Base-by-base conservation (phyloP, 208 protist genomes). In the Crithidia thermophila region DNA sequence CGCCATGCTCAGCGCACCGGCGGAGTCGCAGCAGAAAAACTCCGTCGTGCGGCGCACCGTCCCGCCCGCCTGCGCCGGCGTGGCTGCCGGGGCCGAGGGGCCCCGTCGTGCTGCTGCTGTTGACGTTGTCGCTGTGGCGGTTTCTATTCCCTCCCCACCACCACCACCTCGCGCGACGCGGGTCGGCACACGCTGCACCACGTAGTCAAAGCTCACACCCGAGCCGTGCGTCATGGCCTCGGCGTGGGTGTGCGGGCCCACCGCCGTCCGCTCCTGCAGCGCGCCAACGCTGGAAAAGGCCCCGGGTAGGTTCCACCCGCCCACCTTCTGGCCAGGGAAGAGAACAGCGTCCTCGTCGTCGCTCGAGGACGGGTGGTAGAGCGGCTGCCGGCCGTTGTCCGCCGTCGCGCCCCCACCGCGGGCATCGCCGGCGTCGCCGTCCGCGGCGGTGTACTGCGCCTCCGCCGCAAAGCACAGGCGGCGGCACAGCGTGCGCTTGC, bases 11-110 rank as follows among this genome's bases (percentile, higher is more conserved):
- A 96, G 73, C 25, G 84, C 87, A 45, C 87, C 87, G 4, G 81
- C 77, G 21, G 71, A 78, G 74, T 96, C 91, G 62, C 91, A 96
- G 72, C 88, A 93, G 60, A 90, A 96, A 46, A 93, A 93, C 66
- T 94, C 91, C 10, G 80, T 81, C 4, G 77, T 75, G 28, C 75
- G 72, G 21, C 74, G 51, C 33, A 68, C 46, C 34, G 69, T 51
- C n/a, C 66, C 66, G 30, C 57, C 43, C 25, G 55, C 25, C 1
- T n/a, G 34, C 25, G 64, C 37, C 28, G 21, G 20, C 53, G 33
- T 14, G 18, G 39, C 25, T n/a, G 20, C 60, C 0, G 55, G 33
- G 1, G 42, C 37, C 30, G 50, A 14, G 10, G 5, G 5, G 47
- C 33, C 45, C 28, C 18, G 6, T 21, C 16, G 16, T 2, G 20